phyloP scores from a whole-genome alignment of 148 eudicot species.

The Rhododendron vialii region DNA sequence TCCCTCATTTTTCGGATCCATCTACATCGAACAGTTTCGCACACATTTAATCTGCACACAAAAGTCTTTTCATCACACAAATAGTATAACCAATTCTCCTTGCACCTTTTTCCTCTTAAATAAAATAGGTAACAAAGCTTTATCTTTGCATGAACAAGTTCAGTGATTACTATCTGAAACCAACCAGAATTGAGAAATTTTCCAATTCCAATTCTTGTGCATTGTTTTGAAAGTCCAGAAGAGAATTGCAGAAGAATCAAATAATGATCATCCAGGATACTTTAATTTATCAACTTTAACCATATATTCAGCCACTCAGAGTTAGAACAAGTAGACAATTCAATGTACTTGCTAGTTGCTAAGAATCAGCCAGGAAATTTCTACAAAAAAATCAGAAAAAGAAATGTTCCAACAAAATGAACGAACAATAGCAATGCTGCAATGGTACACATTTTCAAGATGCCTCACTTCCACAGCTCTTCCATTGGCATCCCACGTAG shows the following conservation, averaged over 20 bases:
- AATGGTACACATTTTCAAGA: not conserved
- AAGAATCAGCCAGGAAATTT: not conserved
- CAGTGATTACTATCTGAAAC: not conserved
- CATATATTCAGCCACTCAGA: not conserved
- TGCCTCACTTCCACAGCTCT: slow-evolving; percentile 83
- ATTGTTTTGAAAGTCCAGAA: not conserved
- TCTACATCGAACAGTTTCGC: not conserved
- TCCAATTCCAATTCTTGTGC: not conserved
- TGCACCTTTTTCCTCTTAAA: not conserved
- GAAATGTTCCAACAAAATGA: not conserved
- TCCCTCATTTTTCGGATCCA: not conserved
- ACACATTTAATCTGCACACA: not conserved
- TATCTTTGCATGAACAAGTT: not conserved
- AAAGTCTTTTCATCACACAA: not conserved
- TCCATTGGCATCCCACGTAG: slow-evolving; percentile 98
- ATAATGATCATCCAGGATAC: not conserved
- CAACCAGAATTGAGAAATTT: not conserved
- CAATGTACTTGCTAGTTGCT: not conserved
- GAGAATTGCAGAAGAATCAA: not conserved
- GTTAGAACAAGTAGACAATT: not conserved
- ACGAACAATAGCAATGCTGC: not conserved
- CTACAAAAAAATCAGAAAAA: not conserved
- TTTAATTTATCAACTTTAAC: not conserved
- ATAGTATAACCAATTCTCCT: not conserved
- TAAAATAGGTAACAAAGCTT: not conserved